Percentiles rank a stretch among this genome's conserved stretches.
Conservation (phyloP, 2,329 filamentous ascomycete genomes). For the Boeremia exigua region DNA sequence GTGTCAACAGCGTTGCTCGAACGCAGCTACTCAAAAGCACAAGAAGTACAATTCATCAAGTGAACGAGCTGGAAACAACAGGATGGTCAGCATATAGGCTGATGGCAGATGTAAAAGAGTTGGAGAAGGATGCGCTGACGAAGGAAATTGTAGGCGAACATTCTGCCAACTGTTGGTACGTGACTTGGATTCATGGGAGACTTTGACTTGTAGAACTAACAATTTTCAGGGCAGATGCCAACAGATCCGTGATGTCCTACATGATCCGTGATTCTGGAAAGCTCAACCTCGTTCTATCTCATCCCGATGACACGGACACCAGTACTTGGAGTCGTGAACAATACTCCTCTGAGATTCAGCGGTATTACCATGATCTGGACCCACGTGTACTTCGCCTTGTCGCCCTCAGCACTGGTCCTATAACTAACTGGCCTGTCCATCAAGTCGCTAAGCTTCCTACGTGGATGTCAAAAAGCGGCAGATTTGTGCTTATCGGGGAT, state of each 20-base stretch:
- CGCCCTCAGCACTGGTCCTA: slow-evolving; percentile 8
- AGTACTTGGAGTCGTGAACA: slow-evolving; percentile 19
- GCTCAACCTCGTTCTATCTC: slow-evolving; percentile 24
- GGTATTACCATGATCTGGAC: slow-evolving; percentile 12
- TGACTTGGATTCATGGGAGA: background rate
- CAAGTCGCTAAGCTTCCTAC: slow-evolving; percentile 18
- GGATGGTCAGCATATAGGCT: slow-evolving; percentile 24
- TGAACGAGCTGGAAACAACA: slow-evolving; percentile 16
- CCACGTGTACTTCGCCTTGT: slow-evolving; percentile 15
- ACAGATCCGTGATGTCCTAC: slow-evolving; percentile 25
- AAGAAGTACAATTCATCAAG: background rate
- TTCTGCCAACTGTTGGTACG: slow-evolving; percentile 20
- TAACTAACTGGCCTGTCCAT: slow-evolving; percentile 22
- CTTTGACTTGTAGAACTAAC: background rate
- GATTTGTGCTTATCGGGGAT: slow-evolving; percentile 23
- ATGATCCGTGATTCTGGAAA: slow-evolving; percentile 22
- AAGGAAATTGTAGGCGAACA: slow-evolving; percentile 18
- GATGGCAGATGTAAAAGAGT: slow-evolving; percentile 18
- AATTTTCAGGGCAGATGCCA: slow-evolving; percentile 7
- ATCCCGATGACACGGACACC: slow-evolving; percentile 21
- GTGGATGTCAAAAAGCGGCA: slow-evolving; percentile 18
- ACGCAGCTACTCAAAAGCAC: slow-evolving; percentile 10
- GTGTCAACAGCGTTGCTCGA: slow-evolving; percentile 21
- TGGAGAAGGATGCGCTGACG: slow-evolving; percentile 14
- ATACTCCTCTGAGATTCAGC: slow-evolving; percentile 9